Evolutionary conservation across 352 stramenopile genomes (phyloP).

Genomic region (Pseudoperonospora humuli): DNA sequence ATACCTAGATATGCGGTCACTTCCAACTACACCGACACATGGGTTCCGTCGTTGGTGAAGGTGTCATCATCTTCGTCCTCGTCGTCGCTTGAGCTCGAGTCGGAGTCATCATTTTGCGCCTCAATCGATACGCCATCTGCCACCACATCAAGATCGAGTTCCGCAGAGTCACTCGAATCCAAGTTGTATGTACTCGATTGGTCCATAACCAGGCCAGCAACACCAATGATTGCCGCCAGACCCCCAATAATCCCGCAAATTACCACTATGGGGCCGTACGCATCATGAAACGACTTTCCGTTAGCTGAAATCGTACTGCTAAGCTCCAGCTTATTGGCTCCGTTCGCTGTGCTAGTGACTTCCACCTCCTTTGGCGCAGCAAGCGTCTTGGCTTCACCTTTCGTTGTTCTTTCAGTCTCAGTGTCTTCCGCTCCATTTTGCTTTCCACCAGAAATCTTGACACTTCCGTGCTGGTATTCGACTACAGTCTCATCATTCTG

Average conservation of each 20-base stretch:
- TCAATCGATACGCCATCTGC: slow-evolving; percentile 23
- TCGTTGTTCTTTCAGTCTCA: slow-evolving; percentile 6
- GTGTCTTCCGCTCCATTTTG: not conserved
- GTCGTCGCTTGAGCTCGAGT: slow-evolving; percentile 36
- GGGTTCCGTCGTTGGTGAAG: slow-evolving; percentile 36
- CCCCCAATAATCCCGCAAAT: slow-evolving; percentile 60
- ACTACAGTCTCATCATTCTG: slow-evolving; percentile 34
- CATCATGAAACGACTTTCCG: slow-evolving; percentile 34
- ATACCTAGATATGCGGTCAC: not conserved
- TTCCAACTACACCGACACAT: slow-evolving; percentile 32
- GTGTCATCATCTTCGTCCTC: slow-evolving; percentile 45
- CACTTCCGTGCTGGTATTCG: slow-evolving; percentile 44
- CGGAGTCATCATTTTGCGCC: slow-evolving; percentile 37
- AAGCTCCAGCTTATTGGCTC: slow-evolving; percentile 53
- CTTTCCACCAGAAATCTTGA: slow-evolving; percentile 31
- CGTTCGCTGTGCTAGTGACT: slow-evolving; percentile 18
- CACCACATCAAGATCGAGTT: slow-evolving; percentile 49
- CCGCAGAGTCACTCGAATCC: slow-evolving; percentile 35
- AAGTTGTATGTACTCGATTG: slow-evolving; percentile 19
- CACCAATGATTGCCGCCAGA: slow-evolving; percentile 55
- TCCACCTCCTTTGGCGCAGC: slow-evolving; percentile 12
- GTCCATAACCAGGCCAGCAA: slow-evolving; percentile 44
- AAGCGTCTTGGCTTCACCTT: slow-evolving; percentile 9
- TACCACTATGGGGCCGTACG: slow-evolving; percentile 41
- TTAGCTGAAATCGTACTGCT: slow-evolving; percentile 18